Evolutionary conservation across 1,284 basidiomycete species (phyloP), one percentile per base, ranked within the genome.

Genomic region (Malassezia dermatis): DNA sequence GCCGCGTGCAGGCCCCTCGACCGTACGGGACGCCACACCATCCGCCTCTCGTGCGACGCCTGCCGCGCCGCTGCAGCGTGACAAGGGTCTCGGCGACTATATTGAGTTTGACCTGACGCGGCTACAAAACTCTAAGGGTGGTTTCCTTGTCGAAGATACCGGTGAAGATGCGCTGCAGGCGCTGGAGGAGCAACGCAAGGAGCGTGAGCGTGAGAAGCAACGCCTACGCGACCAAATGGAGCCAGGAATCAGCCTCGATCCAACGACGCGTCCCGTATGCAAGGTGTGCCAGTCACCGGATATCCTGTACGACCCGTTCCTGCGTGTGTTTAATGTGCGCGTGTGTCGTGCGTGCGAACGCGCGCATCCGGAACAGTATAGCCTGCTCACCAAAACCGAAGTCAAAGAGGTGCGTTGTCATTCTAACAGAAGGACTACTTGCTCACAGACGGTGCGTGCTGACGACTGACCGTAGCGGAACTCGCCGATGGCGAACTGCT

Each of bases 381-480:
- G 88, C 75, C 78, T 98, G 1, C 77, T 99, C 48, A 99, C 94
- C 1, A 99, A 99, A 79, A 96, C 94, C 0, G 94, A 99, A 76
- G 96, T 91, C 76, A 95, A 94, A 77, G 86, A 90, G 32, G 65
- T 57, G 43, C 60, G 58, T 41, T 4, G 27, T 19, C 37, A 10
- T 24, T 8, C 17, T 46, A 10, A 28, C 30, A 2, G 15, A 15
- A 53, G 80, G 76, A 77, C 58, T 77, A 77, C 57, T 63, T 77
- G 11, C 59, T 77, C 15, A 76, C 76, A n/a, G 76, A 76, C 48
- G 67, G 89, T 88, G 51, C 52, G 31, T 15, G 21, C 76, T 89
- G 90, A 73, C 81, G 93, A 30, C 76, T 93, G 44, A 94, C 90
- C 8, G 88, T 91, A 88, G 88, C 89, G 23, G 94, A 99, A 75